A percentile compares a stretch with the other conserved stretches of the same genome.
phyloP scores from a whole-genome alignment of 345 rosid species.

The Boechera divaricarpa region DNA sequence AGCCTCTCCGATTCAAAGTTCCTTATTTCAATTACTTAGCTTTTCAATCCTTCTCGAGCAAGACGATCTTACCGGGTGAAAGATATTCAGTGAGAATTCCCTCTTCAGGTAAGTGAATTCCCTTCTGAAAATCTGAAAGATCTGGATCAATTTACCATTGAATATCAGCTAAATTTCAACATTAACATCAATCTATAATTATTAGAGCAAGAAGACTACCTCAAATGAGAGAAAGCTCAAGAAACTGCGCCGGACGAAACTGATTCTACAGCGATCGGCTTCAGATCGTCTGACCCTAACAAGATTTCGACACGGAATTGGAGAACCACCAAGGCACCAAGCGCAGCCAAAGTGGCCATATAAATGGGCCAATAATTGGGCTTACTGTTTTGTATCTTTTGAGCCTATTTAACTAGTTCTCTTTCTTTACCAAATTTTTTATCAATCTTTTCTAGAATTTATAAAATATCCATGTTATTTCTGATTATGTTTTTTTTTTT shows the following conservation, averaged over 20 bases:
- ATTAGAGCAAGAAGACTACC: constrained; percentile 32
- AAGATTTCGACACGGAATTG: constrained; percentile 34
- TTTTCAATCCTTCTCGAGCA: constrained; percentile 10
- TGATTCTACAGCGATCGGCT: constrained; percentile 39
- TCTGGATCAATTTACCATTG: constrained; percentile 38
- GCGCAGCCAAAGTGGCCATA: constrained; percentile 31
- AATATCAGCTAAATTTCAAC: constrained; percentile 5
- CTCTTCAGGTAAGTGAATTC: neutral
- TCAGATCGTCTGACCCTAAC: constrained; percentile 42
- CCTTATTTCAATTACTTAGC: neutral
- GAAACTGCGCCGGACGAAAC: constrained; percentile 38
- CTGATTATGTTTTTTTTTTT: too few species aligned
- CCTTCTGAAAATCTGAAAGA: constrained; percentile 29
- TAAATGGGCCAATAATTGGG: constrained; percentile 29
- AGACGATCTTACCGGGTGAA: constrained; percentile 25
- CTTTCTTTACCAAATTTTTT: too few species aligned
- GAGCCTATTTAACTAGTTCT: too few species aligned
- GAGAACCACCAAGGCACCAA: neutral
- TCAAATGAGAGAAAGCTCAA: constrained; percentile 22
- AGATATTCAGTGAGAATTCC: neutral
- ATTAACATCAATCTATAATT: neutral
- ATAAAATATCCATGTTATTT: too few species aligned
- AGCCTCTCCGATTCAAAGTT: constrained; percentile 3
- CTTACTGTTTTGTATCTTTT: constrained; percentile 3
- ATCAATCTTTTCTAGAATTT: too few species aligned